These are phyloP conservation scores for Carpinus fangiana DNA, from an alignment of 306 rosid species.

Conservation along the genomic window DNA sequence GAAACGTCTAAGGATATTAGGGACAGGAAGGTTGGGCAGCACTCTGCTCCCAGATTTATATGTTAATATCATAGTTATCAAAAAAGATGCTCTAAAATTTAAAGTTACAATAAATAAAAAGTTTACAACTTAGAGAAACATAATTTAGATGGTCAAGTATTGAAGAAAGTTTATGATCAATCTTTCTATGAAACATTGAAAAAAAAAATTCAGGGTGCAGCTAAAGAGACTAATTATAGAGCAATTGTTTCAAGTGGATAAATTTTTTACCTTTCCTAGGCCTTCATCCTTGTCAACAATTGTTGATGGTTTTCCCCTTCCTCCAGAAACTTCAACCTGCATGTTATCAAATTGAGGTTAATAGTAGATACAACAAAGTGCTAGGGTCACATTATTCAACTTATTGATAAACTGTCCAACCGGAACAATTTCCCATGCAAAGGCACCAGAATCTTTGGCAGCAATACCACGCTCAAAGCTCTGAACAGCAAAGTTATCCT, in stretches of 20 bases:
- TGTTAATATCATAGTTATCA: neutral
- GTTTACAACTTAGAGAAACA: slow-evolving; percentile 21
- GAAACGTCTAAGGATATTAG: slow-evolving; percentile 18
- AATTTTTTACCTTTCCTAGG: slow-evolving; percentile 72
- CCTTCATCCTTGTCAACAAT: slow-evolving; percentile 86
- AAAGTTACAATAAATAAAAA: neutral
- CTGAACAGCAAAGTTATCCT: slow-evolving; percentile 80
- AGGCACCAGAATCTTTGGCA: slow-evolving; percentile 74
- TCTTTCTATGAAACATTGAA: neutral
- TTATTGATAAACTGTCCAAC: slow-evolving; percentile 34
- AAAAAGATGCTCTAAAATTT: neutral
- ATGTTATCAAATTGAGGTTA: neutral
- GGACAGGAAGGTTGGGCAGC: neutral
- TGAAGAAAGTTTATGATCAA: slow-evolving; percentile 5
- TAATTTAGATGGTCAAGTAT: slow-evolving; percentile 7
- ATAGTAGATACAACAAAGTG: neutral
- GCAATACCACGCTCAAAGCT: slow-evolving; percentile 97
- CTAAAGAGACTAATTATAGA: neutral
- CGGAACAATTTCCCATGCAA: slow-evolving; percentile 90
- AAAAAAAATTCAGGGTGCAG: neutral
- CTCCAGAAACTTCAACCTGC: slow-evolving; percentile 86
- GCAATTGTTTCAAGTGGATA: slow-evolving; percentile 11
- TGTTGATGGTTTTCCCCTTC: slow-evolving; percentile 90
- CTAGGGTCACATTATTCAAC: neutral
- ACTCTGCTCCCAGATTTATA: slow-evolving; percentile 9